Evolutionary conservation across 176 grass and related monocot species (phyloP).

Genomic region (Musa beccarii): DNA sequence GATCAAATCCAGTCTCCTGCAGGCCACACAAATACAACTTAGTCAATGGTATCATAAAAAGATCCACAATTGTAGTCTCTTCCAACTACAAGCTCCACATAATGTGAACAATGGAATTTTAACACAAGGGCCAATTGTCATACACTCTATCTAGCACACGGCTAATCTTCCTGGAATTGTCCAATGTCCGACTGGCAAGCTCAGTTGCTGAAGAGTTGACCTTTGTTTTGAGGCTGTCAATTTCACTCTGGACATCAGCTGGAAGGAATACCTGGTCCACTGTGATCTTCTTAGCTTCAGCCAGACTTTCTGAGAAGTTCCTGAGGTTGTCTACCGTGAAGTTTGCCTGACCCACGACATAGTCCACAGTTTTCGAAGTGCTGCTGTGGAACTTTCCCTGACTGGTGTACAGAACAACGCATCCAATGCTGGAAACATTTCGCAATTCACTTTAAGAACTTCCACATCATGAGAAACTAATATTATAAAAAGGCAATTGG

Average conservation of each 20-base stretch:
- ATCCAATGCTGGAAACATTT: constrained; percentile 40
- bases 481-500: background rate
- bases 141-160: constrained; percentile 44
- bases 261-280: constrained; percentile 74
- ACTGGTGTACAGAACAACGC: constrained; percentile 38
- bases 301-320: constrained; percentile 60
- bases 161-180: constrained; percentile 58
- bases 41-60: background rate
- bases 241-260: constrained; percentile 40
- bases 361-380: constrained; percentile 46
- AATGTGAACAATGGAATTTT: background rate
- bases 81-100: too few relatives aligned
- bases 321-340: constrained; percentile 56
- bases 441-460: background rate
- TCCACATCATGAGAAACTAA: background rate
- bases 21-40: background rate
- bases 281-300: constrained; percentile 42
- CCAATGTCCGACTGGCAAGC: constrained; percentile 28
- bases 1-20: constrained; percentile 45
- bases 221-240: constrained; percentile 49
- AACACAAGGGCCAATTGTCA: background rate
- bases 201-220: constrained; percentile 41
- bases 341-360: constrained; percentile 59
- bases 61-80: too few relatives aligned
- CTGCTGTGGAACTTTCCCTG: constrained; percentile 47